Evolutionary conservation across 192 early-diverging fungal species (phyloP).

Genomic region (Backusella westeae): DNA sequence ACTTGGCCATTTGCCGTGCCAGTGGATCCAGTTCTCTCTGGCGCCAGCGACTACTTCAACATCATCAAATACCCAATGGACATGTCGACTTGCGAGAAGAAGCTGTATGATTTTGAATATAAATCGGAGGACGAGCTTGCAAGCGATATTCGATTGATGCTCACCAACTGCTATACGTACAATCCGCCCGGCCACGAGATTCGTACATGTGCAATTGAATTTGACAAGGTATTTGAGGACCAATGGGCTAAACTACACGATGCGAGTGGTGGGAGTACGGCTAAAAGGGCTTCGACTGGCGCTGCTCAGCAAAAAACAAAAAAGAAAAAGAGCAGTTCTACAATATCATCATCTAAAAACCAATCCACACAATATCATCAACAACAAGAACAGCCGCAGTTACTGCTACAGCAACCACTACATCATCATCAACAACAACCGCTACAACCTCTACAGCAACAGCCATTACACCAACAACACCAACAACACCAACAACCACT

Average conservation of each 20-base stretch:
- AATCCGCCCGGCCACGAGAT: slow-evolving; percentile 62
- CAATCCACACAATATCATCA: neutral
- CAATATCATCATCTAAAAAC: neutral
- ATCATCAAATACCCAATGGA: slow-evolving; percentile 83
- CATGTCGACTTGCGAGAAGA: slow-evolving; percentile 63
- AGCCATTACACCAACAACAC: neutral
- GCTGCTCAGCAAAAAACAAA: neutral
- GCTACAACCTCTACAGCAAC: neutral
- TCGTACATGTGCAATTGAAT: slow-evolving; percentile 57
- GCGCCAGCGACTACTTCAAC: slow-evolving; percentile 77
- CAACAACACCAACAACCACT: neutral
- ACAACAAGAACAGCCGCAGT: neutral
- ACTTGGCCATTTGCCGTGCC: slow-evolving; percentile 69
- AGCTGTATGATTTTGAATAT: slow-evolving; percentile 67
- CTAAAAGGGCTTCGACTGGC: neutral
- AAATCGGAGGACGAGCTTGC: slow-evolving; percentile 55
- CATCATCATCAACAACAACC: neutral
- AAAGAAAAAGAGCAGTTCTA: neutral
- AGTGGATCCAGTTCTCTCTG: slow-evolving; percentile 79
- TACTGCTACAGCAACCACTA: neutral
- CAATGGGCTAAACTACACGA: slow-evolving; percentile 56
- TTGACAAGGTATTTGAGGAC: slow-evolving; percentile 66
- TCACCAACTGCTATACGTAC: slow-evolving; percentile 77
- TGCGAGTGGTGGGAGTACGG: neutral
- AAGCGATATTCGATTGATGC: slow-evolving; percentile 65